Base-by-base conservation (phyloP, 495 filamentous ascomycete species). In the Chaetomium tenue region DNA sequence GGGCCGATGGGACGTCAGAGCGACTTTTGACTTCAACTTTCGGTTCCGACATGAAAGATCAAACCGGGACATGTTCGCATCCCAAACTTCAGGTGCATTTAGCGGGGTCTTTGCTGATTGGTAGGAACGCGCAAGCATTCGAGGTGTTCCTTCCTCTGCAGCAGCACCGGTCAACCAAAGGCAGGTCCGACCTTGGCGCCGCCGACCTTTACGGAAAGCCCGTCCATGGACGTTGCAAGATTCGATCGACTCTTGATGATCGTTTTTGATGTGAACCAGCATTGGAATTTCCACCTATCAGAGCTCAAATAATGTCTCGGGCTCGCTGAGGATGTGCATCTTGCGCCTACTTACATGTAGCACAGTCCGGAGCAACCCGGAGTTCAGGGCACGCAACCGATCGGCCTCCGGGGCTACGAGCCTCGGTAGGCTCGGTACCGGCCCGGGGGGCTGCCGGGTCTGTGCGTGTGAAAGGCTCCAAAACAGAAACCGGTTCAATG, bases 361-460 rank as follows among this genome's bases (percentile, higher is more conserved):
- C 28, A 30, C 28, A 30, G 28, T 30, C 28, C 28, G 28, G 28
- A 30, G 28, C 28, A 30, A 26, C 16, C 48, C 39, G 16, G 12
- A 50, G 1, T 59, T 13, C 30, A 2, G 28, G 48, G 47, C 7
- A n/a, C 46, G 18, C 12, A 3, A 9, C 1, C 5, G n/a, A 44
- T 33, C 52, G 40, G 52, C 51, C 18, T 44, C 52, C 9, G 42
- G 42, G 28, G 28, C n/a, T 48, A 51, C 55, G 63, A 47, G 22
- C 63, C 63, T 64, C 63, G 63, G 63, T 47, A 33, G 55, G 33
- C 8, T 52, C 54, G 44, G 62, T n/a, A 25, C 30, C 54, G 55
- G 30, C 13, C 46, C 55, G 46, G 33, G 54, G 30, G 16, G 40
- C 3, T 26, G 18, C 28, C 53, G 54, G 61, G 40, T 53, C 61